Evolutionary conservation across 495 filamentous ascomycete genomes (phyloP).

Genomic region (Penicillium canescens): DNA sequence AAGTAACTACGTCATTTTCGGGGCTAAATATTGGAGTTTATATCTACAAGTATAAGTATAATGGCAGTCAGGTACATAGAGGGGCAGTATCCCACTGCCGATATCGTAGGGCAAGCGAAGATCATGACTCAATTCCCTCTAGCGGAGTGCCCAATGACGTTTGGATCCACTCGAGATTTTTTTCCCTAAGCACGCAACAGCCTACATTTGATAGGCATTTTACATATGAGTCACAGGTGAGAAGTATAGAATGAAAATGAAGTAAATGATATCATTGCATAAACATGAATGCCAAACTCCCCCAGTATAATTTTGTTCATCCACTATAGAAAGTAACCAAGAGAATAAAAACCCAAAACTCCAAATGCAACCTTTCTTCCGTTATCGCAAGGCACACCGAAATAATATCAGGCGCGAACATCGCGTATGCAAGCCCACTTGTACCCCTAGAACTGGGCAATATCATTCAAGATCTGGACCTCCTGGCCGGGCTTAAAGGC

Average conservation of each 20-base stretch:
- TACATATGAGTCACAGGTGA: too few species aligned
- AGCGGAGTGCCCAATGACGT: slow-evolving; percentile 4
- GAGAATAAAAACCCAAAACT: not conserved
- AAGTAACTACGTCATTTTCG: not conserved
- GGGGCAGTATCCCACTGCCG: slow-evolving; percentile 1
- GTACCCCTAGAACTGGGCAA: slow-evolving; percentile 68
- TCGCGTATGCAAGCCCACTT: not conserved
- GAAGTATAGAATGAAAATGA: not conserved
- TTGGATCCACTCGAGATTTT: slow-evolving; percentile 5
- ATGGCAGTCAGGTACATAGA: not conserved
- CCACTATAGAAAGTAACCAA: not conserved
- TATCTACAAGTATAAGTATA: too few species aligned
- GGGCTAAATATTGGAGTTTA: not conserved
- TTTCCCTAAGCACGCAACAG: not conserved
- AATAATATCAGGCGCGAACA: not conserved
- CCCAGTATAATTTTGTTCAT: slow-evolving; percentile 1
- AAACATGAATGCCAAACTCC: not conserved
- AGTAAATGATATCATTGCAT: not conserved
- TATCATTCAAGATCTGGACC: slow-evolving; percentile 80
- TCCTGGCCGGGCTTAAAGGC: slow-evolving; percentile 97
- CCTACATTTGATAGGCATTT: not conserved
- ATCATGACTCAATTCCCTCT: slow-evolving; percentile 1
- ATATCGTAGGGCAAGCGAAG: not conserved
- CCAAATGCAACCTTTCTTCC: not conserved
- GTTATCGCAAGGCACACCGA: not conserved